Evolutionary conservation across 1,284 basidiomycete species (phyloP).

Genomic region (Fomitopsis schrenkii): DNA sequence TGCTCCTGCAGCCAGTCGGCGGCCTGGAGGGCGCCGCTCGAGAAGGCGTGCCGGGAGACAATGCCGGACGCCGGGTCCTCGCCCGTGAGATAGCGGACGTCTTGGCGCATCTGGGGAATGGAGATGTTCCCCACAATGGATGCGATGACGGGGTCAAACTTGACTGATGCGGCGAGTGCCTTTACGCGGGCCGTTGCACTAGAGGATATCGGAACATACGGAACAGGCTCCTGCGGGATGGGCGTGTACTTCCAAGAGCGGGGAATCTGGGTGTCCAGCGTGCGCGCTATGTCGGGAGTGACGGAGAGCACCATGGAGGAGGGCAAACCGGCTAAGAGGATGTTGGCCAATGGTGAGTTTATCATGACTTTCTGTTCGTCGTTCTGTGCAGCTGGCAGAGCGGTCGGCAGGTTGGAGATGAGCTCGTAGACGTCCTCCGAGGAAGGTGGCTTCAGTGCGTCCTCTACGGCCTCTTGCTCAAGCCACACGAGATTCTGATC

Average conservation of each 20-base stretch:
- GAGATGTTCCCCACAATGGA: constrained; percentile 62
- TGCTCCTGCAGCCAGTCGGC: constrained; percentile 71
- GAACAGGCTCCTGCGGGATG: constrained; percentile 42
- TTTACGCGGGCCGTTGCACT: constrained; percentile 46
- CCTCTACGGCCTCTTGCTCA: constrained; percentile 49
- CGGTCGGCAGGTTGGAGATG: constrained; percentile 16
- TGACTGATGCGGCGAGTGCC: constrained; percentile 42
- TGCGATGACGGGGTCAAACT: constrained; percentile 59
- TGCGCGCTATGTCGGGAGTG: constrained; percentile 28
- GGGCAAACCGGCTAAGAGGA: constrained; percentile 36
- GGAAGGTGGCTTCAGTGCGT: constrained; percentile 15
- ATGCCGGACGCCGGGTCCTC: constrained; percentile 68
- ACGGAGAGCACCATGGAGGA: constrained; percentile 46
- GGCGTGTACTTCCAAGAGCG: constrained; percentile 57
- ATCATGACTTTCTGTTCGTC: constrained; percentile 27
- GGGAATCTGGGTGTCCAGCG: constrained; percentile 50
- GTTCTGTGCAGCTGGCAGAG: constrained; percentile 12
- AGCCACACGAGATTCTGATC: constrained; percentile 54
- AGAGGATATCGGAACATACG: constrained; percentile 49
- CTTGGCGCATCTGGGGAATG: constrained; percentile 56
- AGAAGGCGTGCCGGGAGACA: constrained; percentile 75
- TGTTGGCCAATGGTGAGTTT: constrained; percentile 16
- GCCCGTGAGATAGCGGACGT: constrained; percentile 79
- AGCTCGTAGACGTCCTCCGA: constrained; percentile 30
- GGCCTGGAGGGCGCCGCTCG: constrained; percentile 61